Base-by-base conservation (phyloP, 2,329 filamentous ascomycete genomes). In the Dissoconium aciculare region DNA sequence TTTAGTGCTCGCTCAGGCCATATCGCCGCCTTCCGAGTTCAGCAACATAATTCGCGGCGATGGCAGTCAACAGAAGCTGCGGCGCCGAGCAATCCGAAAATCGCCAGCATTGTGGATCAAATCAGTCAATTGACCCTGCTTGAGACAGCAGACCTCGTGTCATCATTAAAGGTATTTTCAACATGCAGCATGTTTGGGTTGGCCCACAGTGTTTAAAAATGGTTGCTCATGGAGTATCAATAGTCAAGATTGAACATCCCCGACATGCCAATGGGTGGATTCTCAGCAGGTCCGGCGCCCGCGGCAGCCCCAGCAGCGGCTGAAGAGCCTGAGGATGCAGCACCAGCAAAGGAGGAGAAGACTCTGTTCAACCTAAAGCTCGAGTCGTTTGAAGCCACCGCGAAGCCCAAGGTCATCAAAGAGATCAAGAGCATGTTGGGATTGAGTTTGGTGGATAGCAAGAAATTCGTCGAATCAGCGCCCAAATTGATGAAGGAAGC, bases 371-470 rank as follows among this genome's bases (percentile, higher is more conserved):
- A 79, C 57, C 62, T 99, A 44, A 95, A 94, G 67, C 75, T 99
- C 41, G 70, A 81, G 59, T 78, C 78, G 19, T 91, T 95, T 56
- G 91, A 98, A 31, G 69, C 84, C 15, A 69, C 63, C 30, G 66
- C 87, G 43, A 99, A 99, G 69, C 84, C 91, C 51, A 99, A 99
- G 78, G 68, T 98, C 51, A 99, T 98, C 71, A 99, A 99, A 73
- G 89, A 99, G 67, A 71, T 99, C 66, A 99, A 99, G 75, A 76
- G 74, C 52, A 69, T 98, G 73, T 67, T 99, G 38, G 89, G 89
- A 26, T 63, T 98, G 54, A 91, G 81, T 57, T 70, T 99, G 65
- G 91, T 99, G 47, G 89, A 99, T 62, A 92, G 82, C 64, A 99
- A 99, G 78, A 99, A 99, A 69, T 99, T 99, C 53, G 89, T 98